Evolutionary conservation across 176 grass and related monocot species (phyloP).

Genomic region (Musa itinerans): DNA sequence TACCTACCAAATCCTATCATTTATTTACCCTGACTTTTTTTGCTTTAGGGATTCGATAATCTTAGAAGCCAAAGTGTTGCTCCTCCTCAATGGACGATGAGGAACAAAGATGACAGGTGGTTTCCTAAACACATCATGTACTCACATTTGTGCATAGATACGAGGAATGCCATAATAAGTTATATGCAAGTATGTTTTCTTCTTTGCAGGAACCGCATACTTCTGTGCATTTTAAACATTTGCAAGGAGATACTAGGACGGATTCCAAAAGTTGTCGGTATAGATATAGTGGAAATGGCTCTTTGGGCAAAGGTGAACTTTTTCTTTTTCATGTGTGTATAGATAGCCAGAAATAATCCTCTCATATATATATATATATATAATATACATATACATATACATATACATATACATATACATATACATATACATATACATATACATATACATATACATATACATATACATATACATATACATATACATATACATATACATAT

Average conservation of each 20-base stretch:
- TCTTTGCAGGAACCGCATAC: slow-evolving; percentile 57
- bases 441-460: no score
- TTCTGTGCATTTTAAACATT: slow-evolving; percentile 73
- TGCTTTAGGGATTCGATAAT: slow-evolving; percentile 9
- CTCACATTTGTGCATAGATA: neutral
- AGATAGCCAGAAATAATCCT: no score
- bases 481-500: no score
- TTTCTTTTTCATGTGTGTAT: neutral
- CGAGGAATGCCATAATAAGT: neutral
- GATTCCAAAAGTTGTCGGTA: slow-evolving; percentile 73
- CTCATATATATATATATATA: neutral
- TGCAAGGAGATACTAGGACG: slow-evolving; percentile 67
- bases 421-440: no score
- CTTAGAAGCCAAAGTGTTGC: slow-evolving; percentile 74
- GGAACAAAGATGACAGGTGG: slow-evolving; percentile 93
- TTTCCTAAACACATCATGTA: neutral
- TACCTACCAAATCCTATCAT: neutral
- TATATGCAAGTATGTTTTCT: neutral
- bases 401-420: no score
- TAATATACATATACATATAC: no score
- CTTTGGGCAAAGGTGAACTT: slow-evolving; percentile 86
- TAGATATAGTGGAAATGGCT: slow-evolving; percentile 96
- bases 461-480: no score
- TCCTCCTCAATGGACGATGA: slow-evolving; percentile 92
- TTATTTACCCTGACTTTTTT: neutral